Evolutionary conservation across 2,329 filamentous ascomycete genomes (phyloP).

Genomic region (Metarhizium guizhouense): DNA sequence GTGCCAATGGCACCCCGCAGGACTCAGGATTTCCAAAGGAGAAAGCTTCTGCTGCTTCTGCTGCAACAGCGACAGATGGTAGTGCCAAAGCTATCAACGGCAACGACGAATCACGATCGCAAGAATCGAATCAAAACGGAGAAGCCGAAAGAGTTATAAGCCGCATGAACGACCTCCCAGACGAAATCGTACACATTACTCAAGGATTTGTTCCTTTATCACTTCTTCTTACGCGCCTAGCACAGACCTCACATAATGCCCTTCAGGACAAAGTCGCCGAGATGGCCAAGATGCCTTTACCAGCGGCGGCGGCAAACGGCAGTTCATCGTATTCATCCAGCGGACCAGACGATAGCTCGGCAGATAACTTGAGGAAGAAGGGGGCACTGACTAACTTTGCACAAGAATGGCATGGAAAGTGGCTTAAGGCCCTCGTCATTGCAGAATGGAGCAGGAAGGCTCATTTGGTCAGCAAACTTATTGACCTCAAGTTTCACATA

Average conservation of each 20-base stretch:
- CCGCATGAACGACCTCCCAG: constrained; percentile 48
- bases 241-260: constrained; percentile 75
- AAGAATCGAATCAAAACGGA: not conserved
- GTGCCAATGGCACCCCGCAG: constrained; percentile 17
- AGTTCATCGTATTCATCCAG: constrained; percentile 25
- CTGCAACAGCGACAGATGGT: constrained; percentile 4
- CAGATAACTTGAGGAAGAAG: constrained; percentile 69
- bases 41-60: constrained; percentile 13
- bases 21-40: constrained; percentile 23
- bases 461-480: constrained; percentile 72
- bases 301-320: constrained; percentile 40
- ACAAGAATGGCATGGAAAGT: constrained; percentile 72
- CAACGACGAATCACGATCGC: constrained; percentile 6
- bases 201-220: constrained; percentile 69
- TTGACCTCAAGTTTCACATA: constrained; percentile 75
- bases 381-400: constrained; percentile 65
- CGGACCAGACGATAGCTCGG: constrained; percentile 45
- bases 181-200: constrained; percentile 62
- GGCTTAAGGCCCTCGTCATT: constrained; percentile 87
- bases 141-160: not conserved
- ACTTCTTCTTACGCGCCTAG: constrained; percentile 65
- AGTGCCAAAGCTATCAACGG: constrained; percentile 17
- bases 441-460: constrained; percentile 81
- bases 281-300: constrained; percentile 59
- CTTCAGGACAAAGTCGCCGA: constrained; percentile 61